Evolutionary conservation across 1,139 yeast species (phyloP).

Genomic region (Yamadazyma sp.): DNA sequence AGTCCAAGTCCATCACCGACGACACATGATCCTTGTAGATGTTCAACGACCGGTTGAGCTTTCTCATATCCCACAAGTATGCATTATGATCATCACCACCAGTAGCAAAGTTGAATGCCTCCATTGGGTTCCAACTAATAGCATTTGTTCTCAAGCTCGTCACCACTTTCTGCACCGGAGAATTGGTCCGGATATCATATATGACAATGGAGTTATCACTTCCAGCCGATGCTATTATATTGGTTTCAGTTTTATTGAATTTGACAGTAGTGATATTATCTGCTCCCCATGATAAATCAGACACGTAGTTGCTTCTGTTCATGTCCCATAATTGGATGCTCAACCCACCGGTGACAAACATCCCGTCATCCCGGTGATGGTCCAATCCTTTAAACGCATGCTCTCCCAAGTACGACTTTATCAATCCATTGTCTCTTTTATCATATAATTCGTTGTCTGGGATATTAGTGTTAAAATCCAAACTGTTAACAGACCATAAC

Average conservation of each 20-base stretch:
- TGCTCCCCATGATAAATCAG: constrained; percentile 92
- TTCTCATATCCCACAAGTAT: constrained; percentile 95
- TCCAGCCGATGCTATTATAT: constrained; percentile 87
- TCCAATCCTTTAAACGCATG: constrained; percentile 85
- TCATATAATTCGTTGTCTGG: constrained; percentile 38
- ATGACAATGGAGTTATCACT: constrained; percentile 87
- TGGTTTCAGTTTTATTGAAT: constrained; percentile 89
- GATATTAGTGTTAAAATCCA: constrained; percentile 36
- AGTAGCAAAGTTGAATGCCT: constrained; percentile 88
- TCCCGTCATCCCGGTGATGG: constrained; percentile 71
- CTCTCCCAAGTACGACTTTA: constrained; percentile 79
- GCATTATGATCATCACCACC: constrained; percentile 95
- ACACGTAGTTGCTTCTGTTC: constrained; percentile 70
- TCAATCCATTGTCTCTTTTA: constrained; percentile 43
- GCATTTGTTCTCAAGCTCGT: constrained; percentile 83
- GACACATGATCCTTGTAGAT: constrained; percentile 95
- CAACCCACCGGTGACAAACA: constrained; percentile 93
- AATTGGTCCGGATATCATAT: constrained; percentile 88
- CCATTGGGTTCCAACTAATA: constrained; percentile 96
- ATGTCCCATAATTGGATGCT: constrained; percentile 88
- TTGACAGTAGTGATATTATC: constrained; percentile 81
- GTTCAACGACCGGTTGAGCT: constrained; percentile 72
- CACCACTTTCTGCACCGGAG: constrained; percentile 89
- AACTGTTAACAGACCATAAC: constrained; percentile 65
- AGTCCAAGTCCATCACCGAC: constrained; percentile 92